Base-by-base conservation (phyloP, 108 stramenopile species). In the Ochromonas danica region DNA sequence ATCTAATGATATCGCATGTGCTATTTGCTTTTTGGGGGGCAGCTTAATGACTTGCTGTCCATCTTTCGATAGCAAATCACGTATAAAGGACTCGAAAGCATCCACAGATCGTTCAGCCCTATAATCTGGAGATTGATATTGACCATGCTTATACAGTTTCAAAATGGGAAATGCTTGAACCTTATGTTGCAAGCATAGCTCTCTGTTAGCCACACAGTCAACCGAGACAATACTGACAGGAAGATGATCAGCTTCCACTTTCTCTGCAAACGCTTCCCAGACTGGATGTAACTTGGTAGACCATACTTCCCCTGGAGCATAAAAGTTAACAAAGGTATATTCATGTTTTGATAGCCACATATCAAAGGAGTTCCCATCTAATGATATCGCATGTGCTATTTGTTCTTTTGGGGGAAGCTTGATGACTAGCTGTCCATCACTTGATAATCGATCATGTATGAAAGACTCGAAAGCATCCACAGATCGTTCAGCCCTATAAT, bases 241-340 rank as follows among this genome's bases (percentile, higher is more conserved):
- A 17, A 74, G 72, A 27, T 25, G 1, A 27, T 35, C 40, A 40
- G 80, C 82, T 61, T 87, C 90, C 41, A 78, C 90, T 78, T 91
- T 86, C 87, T 98, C 96, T 10, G 86, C 88, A 57, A 86, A 82
- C 22, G 81, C 83, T 36, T 89, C 88, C 96, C 95, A 97, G 0
- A 94, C 95, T 0, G 97, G 97, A 42, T 88, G 87, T 42, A 98
- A 88, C 45, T 93, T 85, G 81, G 94, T 93, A 81, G 96, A 98
- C 97, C 97, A 39, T 80, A 82, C 61, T 87, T 89, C 42, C 96
- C 96, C 95, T 39, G 96, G 96, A 1, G 97, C 96, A 86, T 83
- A 96, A 84, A 94, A 85, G 78, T 92, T 90, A 45, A 94, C 83
- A 81, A 96, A 94, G 0, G 90, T 91, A 88, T 93, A 90, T 42